Evolutionary conservation across 495 filamentous ascomycete species (phyloP), one percentile per base, ranked within the genome.

Genomic region (Chaetomidium leptoderma): DNA sequence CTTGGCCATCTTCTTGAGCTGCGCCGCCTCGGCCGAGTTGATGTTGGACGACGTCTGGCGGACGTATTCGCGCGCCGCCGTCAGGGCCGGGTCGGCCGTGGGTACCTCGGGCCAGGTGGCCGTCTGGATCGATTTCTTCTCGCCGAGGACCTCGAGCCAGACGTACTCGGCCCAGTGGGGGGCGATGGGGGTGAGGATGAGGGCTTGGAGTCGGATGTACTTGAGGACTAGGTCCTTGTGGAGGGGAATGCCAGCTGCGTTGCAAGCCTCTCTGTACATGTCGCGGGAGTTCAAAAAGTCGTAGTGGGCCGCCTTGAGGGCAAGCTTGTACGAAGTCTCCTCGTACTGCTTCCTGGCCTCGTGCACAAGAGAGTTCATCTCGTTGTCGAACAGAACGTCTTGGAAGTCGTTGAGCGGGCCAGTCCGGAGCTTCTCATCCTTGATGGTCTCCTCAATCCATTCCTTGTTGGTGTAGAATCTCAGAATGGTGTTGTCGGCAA

Each of bases 131-230:
- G 87, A 88, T 40, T 77, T 73, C 47, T 77, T 60, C 76, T 95
- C 87, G 58, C 84, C 79, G 57, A 98, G 84, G 11, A 97, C 79
- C 72, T 97, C 91, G 36, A 85, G 82, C 89, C 90, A 97, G 66
- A 98, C 83, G 69, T 95, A 89, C 64, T 97, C 93, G 50, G 90
- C 79, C 88, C 91, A 98, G 75, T 98, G 93, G 50, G 93, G 93
- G 10, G 92, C 87, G 60, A 93, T 86, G 30, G 87, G 84, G 9
- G 85, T 80, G 17, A 76, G 60, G 21, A 70, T 29, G 32, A 73
- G 60, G 16, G 67, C 71, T 59, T 97, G 92, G n/a, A 93, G 81
- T 69, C 91, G 84, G 57, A 93, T 83, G 71, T 96, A 98, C 62
- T 85, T 81, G 59, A 78, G 66, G 14, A 90, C 76, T 36, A 92